These are phyloP conservation scores for Neofusicoccum cordaticola DNA, from an alignment of 2,329 filamentous ascomycete genomes.

Conservation along the genomic window DNA sequence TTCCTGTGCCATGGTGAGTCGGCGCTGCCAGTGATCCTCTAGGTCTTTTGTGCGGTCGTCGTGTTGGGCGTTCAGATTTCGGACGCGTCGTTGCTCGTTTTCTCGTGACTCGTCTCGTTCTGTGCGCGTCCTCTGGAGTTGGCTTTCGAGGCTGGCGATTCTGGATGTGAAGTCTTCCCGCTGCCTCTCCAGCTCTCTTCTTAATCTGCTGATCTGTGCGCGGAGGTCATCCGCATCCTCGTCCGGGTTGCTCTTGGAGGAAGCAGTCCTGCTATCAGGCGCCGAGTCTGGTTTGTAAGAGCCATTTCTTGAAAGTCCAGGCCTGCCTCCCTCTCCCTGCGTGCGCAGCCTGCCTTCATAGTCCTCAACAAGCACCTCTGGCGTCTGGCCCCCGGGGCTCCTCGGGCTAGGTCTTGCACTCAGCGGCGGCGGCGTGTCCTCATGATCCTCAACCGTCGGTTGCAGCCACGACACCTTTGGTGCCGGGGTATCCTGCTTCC, in stretches of 20 bases:
- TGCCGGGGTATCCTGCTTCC: background rate
- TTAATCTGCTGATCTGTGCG: background rate
- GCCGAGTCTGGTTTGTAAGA: background rate
- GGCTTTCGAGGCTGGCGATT: constrained; percentile 1
- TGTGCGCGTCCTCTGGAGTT: background rate
- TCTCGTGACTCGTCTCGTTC: constrained; percentile 1
- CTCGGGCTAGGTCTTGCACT: background rate
- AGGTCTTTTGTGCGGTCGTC: background rate
- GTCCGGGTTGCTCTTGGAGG: background rate
- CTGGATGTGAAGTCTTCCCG: background rate
- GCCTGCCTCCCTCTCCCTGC: background rate
- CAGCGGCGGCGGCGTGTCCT: constrained; percentile 6
- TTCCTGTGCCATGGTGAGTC: background rate
- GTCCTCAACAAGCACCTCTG: constrained; percentile 9
- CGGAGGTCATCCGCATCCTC: background rate
- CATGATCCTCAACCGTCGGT: constrained; percentile 16
- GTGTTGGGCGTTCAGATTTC: background rate
- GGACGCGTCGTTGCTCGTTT: constrained; percentile 8
- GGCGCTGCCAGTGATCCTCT: constrained; percentile 10
- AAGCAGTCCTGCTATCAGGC: background rate
- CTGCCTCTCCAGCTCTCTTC: background rate
- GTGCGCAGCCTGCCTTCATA: background rate
- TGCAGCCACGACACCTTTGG: constrained; percentile 8
- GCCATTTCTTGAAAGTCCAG: background rate
- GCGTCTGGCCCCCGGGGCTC: background rate